Evolutionary conservation across 768 basidiomycete species (phyloP).

Genomic region (Boletus fagicola): DNA sequence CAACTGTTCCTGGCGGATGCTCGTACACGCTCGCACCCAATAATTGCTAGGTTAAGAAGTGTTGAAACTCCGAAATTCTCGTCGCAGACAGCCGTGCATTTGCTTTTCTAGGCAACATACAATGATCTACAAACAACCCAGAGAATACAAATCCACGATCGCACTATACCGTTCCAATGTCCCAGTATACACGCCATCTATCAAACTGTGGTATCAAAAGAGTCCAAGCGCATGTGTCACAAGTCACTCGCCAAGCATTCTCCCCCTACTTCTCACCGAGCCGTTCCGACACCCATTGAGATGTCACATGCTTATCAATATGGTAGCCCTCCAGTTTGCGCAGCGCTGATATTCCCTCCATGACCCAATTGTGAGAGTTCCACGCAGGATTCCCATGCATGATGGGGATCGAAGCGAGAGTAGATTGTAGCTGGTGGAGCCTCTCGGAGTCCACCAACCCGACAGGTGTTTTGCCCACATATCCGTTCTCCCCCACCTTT

Average conservation of each 20-base stretch:
- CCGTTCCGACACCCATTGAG: conserved; percentile 30
- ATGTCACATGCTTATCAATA: conserved; percentile 31
- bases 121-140: conserved; percentile 17
- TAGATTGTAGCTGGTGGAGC: conserved; percentile 28
- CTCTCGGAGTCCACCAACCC: conserved; percentile 30
- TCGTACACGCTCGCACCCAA: conserved; percentile 7
- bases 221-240: conserved; percentile 10
- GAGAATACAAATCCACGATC: conserved; percentile 26
- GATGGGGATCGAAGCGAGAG: conserved; percentile 28
- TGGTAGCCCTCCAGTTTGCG: conserved; percentile 29
- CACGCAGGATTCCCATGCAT: conserved; percentile 28
- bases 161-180: conserved; percentile 17
- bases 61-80: conserved; percentile 16
- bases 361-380: conserved; percentile 32
- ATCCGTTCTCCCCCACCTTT: conserved; percentile 30
- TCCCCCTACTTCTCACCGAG: conserved; percentile 25
- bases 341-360: conserved; percentile 31
- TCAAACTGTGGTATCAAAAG: conserved; percentile 23
- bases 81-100: conserved; percentile 7
- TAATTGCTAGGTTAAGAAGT: conserved; percentile 21
- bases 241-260: conserved; percentile 3
- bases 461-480: conserved; percentile 22
- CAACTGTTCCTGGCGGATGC: conserved; percentile 2
- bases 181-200: conserved; percentile 22
- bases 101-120: conserved; percentile 11